Evolutionary conservation across 2,329 filamentous ascomycete species (phyloP), one percentile per base, ranked within the genome.

Genomic region (Zalaria obscura): DNA sequence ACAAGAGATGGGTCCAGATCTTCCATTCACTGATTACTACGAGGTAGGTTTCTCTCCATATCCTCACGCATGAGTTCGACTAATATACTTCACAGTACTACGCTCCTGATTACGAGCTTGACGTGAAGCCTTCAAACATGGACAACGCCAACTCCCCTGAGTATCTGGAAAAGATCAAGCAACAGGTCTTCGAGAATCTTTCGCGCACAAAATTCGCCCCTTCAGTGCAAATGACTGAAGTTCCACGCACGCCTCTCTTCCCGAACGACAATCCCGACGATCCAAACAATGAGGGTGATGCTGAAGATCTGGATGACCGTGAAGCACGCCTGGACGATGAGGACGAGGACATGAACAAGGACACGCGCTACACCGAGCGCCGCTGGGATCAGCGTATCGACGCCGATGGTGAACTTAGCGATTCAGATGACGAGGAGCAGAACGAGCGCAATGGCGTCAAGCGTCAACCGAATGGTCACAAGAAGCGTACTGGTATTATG

Each of bases 21-120:
- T 96, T 34, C 89, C 89, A 1, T 96, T 87, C 62, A 96, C 94
- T 48, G 89, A 96, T 66, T 96, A 96, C 62, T 96, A 96, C 55
- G 78, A 81, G 58, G 71, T 73, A 56, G 52, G 61, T 47, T 25
- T 25, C 5, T 4, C 8, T 29, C n/a, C 33, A 36, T 18, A 36
- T 39, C 32, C 3, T 41, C 38, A 27, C 27, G 9, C 26, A n/a
- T 4, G 9, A 36, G 18, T 6, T 37, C 36, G 35, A 49, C 53
- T 59, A 50, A 63, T 36, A 32, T 34, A 5, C 29, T n/a, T 25
- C 33, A 26, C 47, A 75, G 68, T 82, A 82, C 55, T 82, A 80
- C 54, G 76, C 72, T 4, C 78, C 78, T 2, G 78, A 82, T 53
- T 82, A 79, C 55, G 76, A 82, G 57, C 67, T 82, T 35, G 75